Evolutionary conservation across 192 early-diverging fungal genomes (phyloP), one percentile per base, ranked within the genome.

Genomic region (Backusella morwellensis): DNA sequence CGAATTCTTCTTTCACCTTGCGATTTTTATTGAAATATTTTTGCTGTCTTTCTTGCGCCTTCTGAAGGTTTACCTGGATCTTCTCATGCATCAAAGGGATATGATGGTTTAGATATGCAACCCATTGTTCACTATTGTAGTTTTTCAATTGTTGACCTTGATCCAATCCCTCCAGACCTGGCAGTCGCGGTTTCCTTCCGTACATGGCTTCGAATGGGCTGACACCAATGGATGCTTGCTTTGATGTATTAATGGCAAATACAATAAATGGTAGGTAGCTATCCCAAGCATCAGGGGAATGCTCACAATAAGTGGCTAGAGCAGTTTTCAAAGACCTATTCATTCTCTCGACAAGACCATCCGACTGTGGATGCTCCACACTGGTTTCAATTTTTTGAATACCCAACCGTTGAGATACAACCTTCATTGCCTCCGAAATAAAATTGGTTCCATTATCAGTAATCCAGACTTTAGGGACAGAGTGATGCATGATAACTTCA

Each of bases 141-240:
- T 0, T 35, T 4, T 34, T 11, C 63, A 40, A 35, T 26, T 35
- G 19, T 35, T 14, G 38, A 14, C 3, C 19, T 29, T 29, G 29
- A 29, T 38, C 68, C 4, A 70, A 41, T 26, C 2, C 35, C 35
- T 26, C 68, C 9, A 36, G 15, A 35, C 32, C 35, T 32, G 68
- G 38, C 15, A 70, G 19, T 26, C 4, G 9, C 68, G 35, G 35
- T 0, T 70, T 70, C 38, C 68, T 8, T 11, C 68, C 68, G 23
- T 35, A 70, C 68, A 70, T 70, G 19, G n/a, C 34, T 70, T 70
- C 14, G 41, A 70, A 70, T 21, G 68, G 68, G 15, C 35, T 35
- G 14, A 14, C 2, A 9, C 38, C 14, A 36, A 6, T 70, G 1
- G 68, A 41, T 34, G 68, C 34, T n/a, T 70, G 38, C 12, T 35